Conservation (phyloP, 176 grass and related monocot species). For the Pontederia crassipes region DNA sequence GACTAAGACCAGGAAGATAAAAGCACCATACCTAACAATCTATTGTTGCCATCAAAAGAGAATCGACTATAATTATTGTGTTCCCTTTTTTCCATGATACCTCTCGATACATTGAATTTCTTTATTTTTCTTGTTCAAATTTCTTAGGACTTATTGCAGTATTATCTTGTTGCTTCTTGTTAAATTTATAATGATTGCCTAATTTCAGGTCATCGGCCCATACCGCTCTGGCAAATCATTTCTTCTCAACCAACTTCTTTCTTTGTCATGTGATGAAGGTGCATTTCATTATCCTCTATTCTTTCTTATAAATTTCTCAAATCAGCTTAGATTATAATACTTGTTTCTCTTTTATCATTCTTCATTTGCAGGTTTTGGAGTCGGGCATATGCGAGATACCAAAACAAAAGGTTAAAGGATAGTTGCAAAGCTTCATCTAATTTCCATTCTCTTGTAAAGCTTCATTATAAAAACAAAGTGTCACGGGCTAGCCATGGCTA, state of each 20-base stretch:
- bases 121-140: too few species aligned
- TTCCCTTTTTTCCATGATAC: too few species aligned
- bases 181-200: constrained; percentile 1
- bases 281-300: neutral
- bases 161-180: neutral
- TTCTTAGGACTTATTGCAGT: neutral
- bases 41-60: too few species aligned
- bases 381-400: constrained; percentile 90
- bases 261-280: constrained; percentile 75
- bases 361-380: constrained; percentile 60
- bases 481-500: too few species aligned
- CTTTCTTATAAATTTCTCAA: neutral
- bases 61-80: too few species aligned
- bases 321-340: neutral
- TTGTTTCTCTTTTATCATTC: constrained; percentile 1
- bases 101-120: neutral
- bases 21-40: too few species aligned
- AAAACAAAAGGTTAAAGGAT: constrained; percentile 75
- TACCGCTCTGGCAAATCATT: constrained; percentile 94
- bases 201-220: constrained; percentile 65
- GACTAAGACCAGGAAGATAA: too few species aligned
- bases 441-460: neutral
- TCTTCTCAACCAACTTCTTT: constrained; percentile 94
- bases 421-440: too few species aligned
- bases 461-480: neutral